These are phyloP conservation scores for Hansenula anomala DNA, from an alignment of 1,139 yeast genomes.

Conservation along the genomic window DNA sequence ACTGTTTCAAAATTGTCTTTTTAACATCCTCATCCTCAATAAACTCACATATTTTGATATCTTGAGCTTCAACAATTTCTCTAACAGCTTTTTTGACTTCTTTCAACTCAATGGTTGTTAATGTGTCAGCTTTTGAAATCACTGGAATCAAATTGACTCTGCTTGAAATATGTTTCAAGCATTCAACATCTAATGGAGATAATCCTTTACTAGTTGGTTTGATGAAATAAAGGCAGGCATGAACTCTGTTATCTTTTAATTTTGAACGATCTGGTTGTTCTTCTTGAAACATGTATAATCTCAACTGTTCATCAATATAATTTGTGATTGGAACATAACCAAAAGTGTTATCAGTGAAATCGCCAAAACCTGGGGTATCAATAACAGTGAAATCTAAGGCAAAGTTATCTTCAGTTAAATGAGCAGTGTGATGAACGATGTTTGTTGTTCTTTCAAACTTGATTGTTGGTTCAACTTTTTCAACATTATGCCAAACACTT, in stretches of 20 bases:
- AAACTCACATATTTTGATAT: conserved; percentile 55
- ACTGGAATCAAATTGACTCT: conserved; percentile 75
- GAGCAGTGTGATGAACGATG: conserved; percentile 35
- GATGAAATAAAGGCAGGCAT: conserved; percentile 72
- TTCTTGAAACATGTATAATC: conserved; percentile 55
- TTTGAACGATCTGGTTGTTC: conserved; percentile 62
- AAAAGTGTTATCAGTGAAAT: conserved; percentile 52
- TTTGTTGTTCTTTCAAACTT: conserved; percentile 27
- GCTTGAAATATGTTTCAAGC: conserved; percentile 62
- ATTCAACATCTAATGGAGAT: conserved; percentile 54
- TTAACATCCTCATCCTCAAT: conserved; percentile 37
- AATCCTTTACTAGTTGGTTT: conserved; percentile 51
- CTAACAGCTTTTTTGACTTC: conserved; percentile 42
- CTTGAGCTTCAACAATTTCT: conserved; percentile 38
- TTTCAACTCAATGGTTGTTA: conserved; percentile 35
- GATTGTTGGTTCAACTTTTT: conserved; percentile 7
- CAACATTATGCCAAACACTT: conserved; percentile 17
- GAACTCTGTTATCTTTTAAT: conserved; percentile 57
- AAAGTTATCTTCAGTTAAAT: conserved; percentile 47
- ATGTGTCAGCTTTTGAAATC: conserved; percentile 69
- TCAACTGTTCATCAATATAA: conserved; percentile 58
- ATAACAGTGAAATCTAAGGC: conserved; percentile 49
- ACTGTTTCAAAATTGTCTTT: conserved; percentile 25
- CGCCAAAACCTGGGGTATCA: conserved; percentile 81
- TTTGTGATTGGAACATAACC: conserved; percentile 56